A percentile compares a stretch with the other conserved stretches of the same genome.
phyloP scores from a whole-genome alignment of 106 monocot genomes.

The Gastrodia elata region DNA sequence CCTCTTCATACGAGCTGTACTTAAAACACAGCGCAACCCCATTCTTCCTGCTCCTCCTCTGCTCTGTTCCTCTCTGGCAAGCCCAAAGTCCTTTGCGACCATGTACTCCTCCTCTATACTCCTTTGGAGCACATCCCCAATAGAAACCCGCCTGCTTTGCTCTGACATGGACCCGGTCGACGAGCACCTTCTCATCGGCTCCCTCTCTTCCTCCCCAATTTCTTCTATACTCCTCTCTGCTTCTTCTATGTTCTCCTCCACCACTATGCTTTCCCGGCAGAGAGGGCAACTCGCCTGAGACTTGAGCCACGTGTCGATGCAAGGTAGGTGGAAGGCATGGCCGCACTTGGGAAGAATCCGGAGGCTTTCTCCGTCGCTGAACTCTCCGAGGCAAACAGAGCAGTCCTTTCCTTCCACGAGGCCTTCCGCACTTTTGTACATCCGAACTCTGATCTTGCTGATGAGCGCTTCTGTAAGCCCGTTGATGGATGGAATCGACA shows the following conservation, averaged over 20 bases:
- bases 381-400: conserved; percentile 79
- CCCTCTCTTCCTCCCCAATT: neutral
- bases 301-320: conserved; percentile 82
- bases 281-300: conserved; percentile 78
- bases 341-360: conserved; percentile 72
- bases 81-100: conserved; percentile 10
- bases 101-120: conserved; percentile 32
- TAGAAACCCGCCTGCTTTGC: conserved; percentile 10
- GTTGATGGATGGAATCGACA: conserved; percentile 10
- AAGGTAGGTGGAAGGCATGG: conserved; percentile 69
- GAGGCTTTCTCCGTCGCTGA: conserved; percentile 59
- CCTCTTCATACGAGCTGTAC: neutral
- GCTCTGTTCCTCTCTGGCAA: conserved; percentile 1
- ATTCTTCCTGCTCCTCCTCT: neutral
- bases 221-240: neutral
- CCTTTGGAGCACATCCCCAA: conserved; percentile 23
- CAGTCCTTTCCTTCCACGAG: conserved; percentile 56
- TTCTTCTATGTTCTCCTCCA: neutral
- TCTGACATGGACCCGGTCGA: conserved; percentile 13
- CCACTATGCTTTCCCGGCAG: conserved; percentile 59
- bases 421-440: conserved; percentile 54
- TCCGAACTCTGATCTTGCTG: conserved; percentile 41
- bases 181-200: conserved; percentile 9
- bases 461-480: conserved; percentile 70
- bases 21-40: neutral